Percentiles rank a stretch among this genome's conserved stretches.
Conservation (phyloP, 148 eudicot species). For the Rhododendron williamsianum region DNA sequence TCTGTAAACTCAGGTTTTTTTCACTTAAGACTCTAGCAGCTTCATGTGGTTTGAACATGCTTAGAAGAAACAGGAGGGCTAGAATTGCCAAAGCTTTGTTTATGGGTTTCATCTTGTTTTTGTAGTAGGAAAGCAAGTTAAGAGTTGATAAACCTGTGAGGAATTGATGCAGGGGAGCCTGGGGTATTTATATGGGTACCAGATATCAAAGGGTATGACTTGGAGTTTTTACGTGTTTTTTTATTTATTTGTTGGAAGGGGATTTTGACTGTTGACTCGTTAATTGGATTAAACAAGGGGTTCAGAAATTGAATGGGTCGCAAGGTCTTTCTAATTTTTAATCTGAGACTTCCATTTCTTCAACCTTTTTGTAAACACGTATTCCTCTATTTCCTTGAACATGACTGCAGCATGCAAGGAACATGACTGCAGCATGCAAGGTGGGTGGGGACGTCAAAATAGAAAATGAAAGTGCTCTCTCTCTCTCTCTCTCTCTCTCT, state of each 20-base stretch:
- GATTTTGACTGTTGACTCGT: background rate
- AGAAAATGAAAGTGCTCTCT: background rate
- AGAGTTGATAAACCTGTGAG: background rate
- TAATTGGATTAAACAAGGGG: background rate
- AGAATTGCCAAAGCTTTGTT: background rate
- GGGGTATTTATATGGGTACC: background rate
- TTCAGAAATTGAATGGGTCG: background rate
- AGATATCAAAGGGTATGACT: background rate
- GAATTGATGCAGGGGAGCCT: background rate
- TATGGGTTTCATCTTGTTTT: background rate
- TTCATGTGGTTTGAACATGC: background rate
- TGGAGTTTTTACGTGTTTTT: background rate
- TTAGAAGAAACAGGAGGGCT: constrained; percentile 5
- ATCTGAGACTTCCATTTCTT: background rate
- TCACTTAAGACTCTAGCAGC: background rate
- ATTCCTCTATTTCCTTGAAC: background rate
- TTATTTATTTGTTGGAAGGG: background rate
- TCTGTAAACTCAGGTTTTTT: background rate
- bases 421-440: background rate
- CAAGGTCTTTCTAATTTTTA: background rate
- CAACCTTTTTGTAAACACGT: background rate
- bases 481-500: background rate
- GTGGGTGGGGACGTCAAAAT: background rate
- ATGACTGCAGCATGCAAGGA: background rate
- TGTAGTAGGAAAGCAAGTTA: background rate